Base-by-base conservation (phyloP, 495 filamentous ascomycete genomes). In the Poronia punctata region DNA sequence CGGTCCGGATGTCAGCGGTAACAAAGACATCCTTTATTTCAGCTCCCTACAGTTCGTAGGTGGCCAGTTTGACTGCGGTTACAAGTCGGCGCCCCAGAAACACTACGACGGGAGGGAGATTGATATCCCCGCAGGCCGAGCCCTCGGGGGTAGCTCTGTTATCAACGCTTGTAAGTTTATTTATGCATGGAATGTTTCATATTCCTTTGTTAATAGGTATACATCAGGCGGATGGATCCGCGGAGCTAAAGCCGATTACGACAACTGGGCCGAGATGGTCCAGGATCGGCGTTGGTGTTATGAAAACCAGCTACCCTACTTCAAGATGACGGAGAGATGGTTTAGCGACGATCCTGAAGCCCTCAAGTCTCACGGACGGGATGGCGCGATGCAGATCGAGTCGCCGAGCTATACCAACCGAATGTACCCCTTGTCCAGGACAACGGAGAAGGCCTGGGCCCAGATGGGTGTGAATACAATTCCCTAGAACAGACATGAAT, bases 161-260 rank as follows among this genome's bases (percentile, higher is more conserved):
- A 69, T 80, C 30, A 83, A 83, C 46, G 71, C 43, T 32, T 45
- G 5, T 83, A 70, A 71, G 52, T 63, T n/a, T 52, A 60, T 7
- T 62, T 70, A 33, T 49, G 64, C 32, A 24, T 35, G 16, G 53
- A 67, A 14, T 28, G 4, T 9, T 66, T 72, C 42, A 73, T 69
- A 48, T 46, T 54, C 12, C 46, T 78, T 5, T 71, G 79, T 37
- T 7, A 14, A 15, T 18, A 25, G 3, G 30, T 4, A 14, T 4
- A 6, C 3, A 25, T 10, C 14, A 46, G 62, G 52, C 7, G 54
- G 35, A 4, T 70, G 63, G 64, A 40, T 56, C 15, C 56, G 65
- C 6, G 66, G 64, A 4, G 38, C 54, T 29, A 70, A 50, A 3
- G 76, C 75, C 52, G 62, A 76, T 48, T 50, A 49, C 1, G 54